Evolutionary conservation across 257 asterid species (phyloP).

Genomic region (Fraxinus cuspidata): DNA sequence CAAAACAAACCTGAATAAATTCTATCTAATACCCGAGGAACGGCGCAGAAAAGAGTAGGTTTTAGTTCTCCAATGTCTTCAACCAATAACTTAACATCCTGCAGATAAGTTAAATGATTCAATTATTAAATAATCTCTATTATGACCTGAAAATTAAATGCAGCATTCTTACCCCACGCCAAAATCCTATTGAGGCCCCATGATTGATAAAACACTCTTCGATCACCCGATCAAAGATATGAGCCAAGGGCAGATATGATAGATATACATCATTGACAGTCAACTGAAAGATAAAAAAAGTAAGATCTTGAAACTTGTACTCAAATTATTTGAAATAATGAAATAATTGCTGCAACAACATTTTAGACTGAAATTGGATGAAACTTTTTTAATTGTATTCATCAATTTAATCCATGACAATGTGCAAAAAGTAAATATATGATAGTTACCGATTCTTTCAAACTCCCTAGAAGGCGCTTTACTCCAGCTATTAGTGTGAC

Average conservation of each 20-base stretch:
- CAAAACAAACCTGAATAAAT: constrained; percentile 46
- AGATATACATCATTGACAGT: constrained; percentile 66
- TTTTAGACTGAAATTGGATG: constrained; percentile 4
- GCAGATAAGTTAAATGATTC: constrained; percentile 15
- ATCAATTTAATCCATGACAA: constrained; percentile 11
- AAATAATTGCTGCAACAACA: background rate
- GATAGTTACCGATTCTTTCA: constrained; percentile 44
- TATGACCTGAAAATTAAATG: constrained; percentile 5
- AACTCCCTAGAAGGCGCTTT: constrained; percentile 39
- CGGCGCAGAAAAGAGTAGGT: constrained; percentile 64
- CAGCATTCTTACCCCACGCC: constrained; percentile 89
- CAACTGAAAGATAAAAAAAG: constrained; percentile 48
- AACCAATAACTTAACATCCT: constrained; percentile 58
- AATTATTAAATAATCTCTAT: constrained; percentile 6
- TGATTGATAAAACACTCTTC: constrained; percentile 75
- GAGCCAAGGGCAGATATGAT: constrained; percentile 95
- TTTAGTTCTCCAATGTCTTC: constrained; percentile 59
- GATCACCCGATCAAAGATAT: constrained; percentile 88
- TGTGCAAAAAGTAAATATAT: background rate
- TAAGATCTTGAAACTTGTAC: background rate
- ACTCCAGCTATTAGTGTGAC: constrained; percentile 55
- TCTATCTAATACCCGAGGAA: constrained; percentile 68
- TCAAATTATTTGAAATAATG: background rate
- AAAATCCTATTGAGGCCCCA: constrained; percentile 96
- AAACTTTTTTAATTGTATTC: constrained; percentile 4